A percentile compares a stretch with the other conserved stretches of the same genome.
Evolutionary conservation across 768 basidiomycete species (phyloP).

Genomic region (Mycena metata): DNA sequence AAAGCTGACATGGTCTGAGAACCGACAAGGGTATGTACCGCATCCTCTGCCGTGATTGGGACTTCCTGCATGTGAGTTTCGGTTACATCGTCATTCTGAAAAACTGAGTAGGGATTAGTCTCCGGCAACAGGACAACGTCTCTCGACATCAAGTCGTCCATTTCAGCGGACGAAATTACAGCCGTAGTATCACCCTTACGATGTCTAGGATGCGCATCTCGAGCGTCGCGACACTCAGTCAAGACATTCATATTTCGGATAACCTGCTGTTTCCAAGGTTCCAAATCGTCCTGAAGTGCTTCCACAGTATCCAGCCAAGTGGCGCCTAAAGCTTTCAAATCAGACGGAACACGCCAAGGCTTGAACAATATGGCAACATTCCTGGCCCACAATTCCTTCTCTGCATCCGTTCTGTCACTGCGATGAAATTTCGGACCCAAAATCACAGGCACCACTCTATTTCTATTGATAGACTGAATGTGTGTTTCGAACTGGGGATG

Average conservation of each 20-base stretch:
- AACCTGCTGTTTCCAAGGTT: slow-evolving; percentile 13
- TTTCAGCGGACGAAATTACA: no score
- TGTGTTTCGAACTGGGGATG: neutral
- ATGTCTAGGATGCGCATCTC: no score
- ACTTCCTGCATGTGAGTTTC: no score
- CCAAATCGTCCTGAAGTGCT: neutral
- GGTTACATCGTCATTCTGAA: no score
- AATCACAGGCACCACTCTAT: neutral
- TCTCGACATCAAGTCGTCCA: no score
- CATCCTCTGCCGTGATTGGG: no score
- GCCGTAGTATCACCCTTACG: no score
- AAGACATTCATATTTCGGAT: slow-evolving; percentile 28
- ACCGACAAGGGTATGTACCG: no score
- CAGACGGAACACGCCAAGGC: neutral
- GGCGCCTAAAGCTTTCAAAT: neutral
- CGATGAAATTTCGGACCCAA: neutral
- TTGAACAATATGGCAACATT: neutral
- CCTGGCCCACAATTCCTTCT: slow-evolving; percentile 2
- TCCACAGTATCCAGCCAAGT: neutral
- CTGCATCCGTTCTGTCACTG: neutral
- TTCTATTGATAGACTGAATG: neutral
- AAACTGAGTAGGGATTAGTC: no score
- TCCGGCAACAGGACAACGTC: no score
- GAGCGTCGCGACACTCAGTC: slow-evolving; percentile 32
- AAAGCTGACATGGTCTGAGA: no score